Evolutionary conservation across 805 yeast genomes (phyloP), one percentile per base, ranked within the genome.

Genomic region (Metschnikowia aberdeeniae): DNA sequence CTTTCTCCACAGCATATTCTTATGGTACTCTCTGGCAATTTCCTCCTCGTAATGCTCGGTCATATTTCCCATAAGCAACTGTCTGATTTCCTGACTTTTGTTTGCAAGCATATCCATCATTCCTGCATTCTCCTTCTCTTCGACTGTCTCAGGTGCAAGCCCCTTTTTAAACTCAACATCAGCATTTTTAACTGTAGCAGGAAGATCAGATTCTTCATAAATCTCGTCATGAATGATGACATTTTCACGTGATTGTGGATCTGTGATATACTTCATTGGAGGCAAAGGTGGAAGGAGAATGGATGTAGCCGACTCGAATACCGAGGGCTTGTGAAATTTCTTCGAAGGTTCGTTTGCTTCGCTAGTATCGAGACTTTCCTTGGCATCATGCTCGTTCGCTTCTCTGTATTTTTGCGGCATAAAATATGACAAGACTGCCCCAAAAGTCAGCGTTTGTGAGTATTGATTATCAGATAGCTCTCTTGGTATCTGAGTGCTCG

Each of bases 1-100:
- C 64, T 92, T 92, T 36, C 97, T 70, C 99, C 99, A 92, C 12
- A 79, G 64, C 84, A 89, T 78, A 9, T 78, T 81, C 46, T 78
- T 73, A 59, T 92, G 98, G 84, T 96, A 93, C 38, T 82, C 80
- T 34, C 96, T 69, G 0, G 99, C 99, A 42, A 93, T 84, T 44
- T 78, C 75, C 53, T 93, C 98, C 57, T 85, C 92, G 17, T 75
- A 58, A 33, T 68, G 63, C 51, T 73, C 76, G 37, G 73, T 75
- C 53, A 51, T 46, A 12, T 49, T 50, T 5, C 55, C 55, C 26
- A 44, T 34, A 6, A 54, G 44, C 9, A 52, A 43, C 40, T 46
- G 54, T 27, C 46, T 42, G 28, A 54, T 41, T 28, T 52, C 56
- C 34, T 51, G 56, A n/a, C 55, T 47, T 29, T 52, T 52, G 4